A percentile compares a stretch with the other conserved stretches of the same genome.
phyloP scores from a whole-genome alignment of 2,329 filamentous ascomycete genomes.

The Ophiosphaerella herpotricha region DNA sequence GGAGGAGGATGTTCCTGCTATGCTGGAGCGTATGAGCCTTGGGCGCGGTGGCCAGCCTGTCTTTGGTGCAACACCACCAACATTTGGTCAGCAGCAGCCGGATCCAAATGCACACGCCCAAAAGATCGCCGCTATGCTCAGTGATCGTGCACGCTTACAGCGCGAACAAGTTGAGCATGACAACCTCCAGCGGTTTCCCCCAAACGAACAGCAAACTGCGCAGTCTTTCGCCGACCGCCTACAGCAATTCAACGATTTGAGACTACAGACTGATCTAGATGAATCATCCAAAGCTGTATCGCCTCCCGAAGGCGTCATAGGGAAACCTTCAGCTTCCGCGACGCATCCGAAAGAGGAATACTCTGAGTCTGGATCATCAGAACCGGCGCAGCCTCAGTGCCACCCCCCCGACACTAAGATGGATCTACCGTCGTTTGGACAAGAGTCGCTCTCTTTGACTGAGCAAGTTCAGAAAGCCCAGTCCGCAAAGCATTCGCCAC shows the following conservation, averaged over 20 bases:
- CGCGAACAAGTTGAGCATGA: slow-evolving; percentile 65
- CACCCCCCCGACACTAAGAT: slow-evolving; percentile 14
- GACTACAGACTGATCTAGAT: slow-evolving; percentile 70
- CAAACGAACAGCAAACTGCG: slow-evolving; percentile 37
- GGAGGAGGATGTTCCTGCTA: slow-evolving; percentile 71
- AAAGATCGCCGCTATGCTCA: slow-evolving; percentile 64
- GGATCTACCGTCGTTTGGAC: slow-evolving; percentile 29
- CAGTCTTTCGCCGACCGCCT: slow-evolving; percentile 68
- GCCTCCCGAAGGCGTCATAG: slow-evolving; percentile 44
- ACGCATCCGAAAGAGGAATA: slow-evolving; percentile 29
- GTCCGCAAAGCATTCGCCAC: slow-evolving; percentile 62
- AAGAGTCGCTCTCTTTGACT: slow-evolving; percentile 70
- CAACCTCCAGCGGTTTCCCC: slow-evolving; percentile 38
- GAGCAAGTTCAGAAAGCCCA: slow-evolving; percentile 82
- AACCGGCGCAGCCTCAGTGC: slow-evolving; percentile 20
- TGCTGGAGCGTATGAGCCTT: slow-evolving; percentile 69
- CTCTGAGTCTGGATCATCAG: slow-evolving; percentile 23
- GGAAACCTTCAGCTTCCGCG: slow-evolving; percentile 30
- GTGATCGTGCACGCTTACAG: slow-evolving; percentile 63
- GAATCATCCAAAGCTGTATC: slow-evolving; percentile 32
- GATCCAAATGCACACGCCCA: slow-evolving; percentile 56
- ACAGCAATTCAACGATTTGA: slow-evolving; percentile 79
- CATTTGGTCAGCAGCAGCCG: slow-evolving; percentile 55
- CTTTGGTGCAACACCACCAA: slow-evolving; percentile 52
- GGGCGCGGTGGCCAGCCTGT: slow-evolving; percentile 56